phyloP scores from a whole-genome alignment of 192 early-diverging fungal species.

The Mortierella hygrophila region DNA sequence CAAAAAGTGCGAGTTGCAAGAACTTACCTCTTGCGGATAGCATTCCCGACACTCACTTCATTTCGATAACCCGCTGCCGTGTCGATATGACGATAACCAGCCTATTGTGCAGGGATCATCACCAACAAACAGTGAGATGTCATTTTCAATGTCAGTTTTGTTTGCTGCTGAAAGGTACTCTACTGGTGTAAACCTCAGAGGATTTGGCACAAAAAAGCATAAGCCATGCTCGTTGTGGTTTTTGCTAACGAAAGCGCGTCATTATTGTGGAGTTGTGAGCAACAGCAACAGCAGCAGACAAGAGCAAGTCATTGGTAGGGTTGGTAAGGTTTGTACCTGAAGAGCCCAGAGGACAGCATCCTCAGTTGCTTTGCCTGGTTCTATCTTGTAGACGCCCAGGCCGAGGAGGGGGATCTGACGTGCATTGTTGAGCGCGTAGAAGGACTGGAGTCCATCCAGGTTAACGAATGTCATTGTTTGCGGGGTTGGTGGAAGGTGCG shows the following conservation, averaged over 20 bases:
- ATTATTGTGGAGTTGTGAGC: neutral
- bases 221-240: neutral
- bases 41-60: slow-evolving; percentile 60
- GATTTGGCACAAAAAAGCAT: neutral
- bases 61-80: slow-evolving; percentile 61
- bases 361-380: slow-evolving; percentile 51
- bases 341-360: slow-evolving; percentile 61
- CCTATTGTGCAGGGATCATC: slow-evolving; percentile 26
- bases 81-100: slow-evolving; percentile 70
- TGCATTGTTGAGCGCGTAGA: slow-evolving; percentile 34
- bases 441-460: slow-evolving; percentile 34
- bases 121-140: neutral
- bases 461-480: slow-evolving; percentile 30
- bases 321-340: slow-evolving; percentile 23
- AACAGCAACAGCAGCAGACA: neutral
- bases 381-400: slow-evolving; percentile 58
- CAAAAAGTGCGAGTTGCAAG: too few species aligned
- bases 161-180: neutral
- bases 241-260: neutral
- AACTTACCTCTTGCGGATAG: slow-evolving; percentile 58
- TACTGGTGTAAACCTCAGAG: too few species aligned
- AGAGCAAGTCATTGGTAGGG: neutral
- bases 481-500: neutral
- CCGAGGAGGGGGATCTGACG: slow-evolving; percentile 46
- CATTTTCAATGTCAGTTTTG: slow-evolving; percentile 1